Evolutionary conservation across 1,139 yeast genomes (phyloP).

Genomic region (Candida sp.): DNA sequence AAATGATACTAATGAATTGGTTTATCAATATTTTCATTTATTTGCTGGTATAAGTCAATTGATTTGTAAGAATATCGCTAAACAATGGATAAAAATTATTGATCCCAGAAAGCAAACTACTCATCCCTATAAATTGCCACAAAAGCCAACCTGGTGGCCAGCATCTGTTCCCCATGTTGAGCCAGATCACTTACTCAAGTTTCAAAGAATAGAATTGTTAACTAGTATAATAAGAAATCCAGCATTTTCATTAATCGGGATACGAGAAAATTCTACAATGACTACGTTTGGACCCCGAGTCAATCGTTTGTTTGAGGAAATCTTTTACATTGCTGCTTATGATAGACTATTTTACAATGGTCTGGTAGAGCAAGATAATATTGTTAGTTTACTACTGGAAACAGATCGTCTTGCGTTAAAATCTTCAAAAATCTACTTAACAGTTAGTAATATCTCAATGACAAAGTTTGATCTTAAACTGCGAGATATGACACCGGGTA

Average conservation of each 20-base stretch:
- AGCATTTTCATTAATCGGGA: constrained; percentile 16
- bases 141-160: constrained; percentile 76
- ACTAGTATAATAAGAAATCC: constrained; percentile 35
- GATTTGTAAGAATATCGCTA: constrained; percentile 60
- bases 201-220: constrained; percentile 50
- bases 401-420: constrained; percentile 8
- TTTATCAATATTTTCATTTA: constrained; percentile 4
- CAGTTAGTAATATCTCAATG: constrained; percentile 11
- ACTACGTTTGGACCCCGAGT: constrained; percentile 6
- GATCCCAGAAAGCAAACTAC: constrained; percentile 68
- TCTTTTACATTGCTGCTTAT: constrained; percentile 25
- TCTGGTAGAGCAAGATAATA: constrained; percentile 7
- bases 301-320: constrained; percentile 17
- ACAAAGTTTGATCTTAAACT: not conserved
- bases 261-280: constrained; percentile 15
- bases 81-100: constrained; percentile 61
- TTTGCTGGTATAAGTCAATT: constrained; percentile 34
- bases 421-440: constrained; percentile 6
- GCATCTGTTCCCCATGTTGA: constrained; percentile 54
- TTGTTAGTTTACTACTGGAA: constrained; percentile 4
- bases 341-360: constrained; percentile 20
- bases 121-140: constrained; percentile 59
- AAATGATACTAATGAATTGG: constrained; percentile 6
- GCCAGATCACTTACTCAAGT: constrained; percentile 69
- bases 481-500: not conserved